Conservation (phyloP, 306 rosid genomes). For the Castanea sativa region DNA sequence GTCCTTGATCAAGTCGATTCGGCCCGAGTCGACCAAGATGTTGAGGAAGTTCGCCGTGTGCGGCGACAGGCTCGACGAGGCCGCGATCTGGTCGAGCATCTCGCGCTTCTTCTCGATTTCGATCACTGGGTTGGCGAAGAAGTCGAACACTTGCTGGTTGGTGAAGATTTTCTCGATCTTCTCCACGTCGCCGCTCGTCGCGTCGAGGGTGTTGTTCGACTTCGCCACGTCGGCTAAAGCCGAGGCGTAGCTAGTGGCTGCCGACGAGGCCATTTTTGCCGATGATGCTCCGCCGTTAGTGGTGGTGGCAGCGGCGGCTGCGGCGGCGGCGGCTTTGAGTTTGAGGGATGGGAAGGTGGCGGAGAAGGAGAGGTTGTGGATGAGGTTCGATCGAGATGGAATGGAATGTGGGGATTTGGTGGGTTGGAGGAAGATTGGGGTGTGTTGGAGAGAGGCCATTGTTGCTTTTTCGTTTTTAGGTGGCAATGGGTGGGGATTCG, state of each 20-base stretch:
- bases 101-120: slow-evolving; percentile 36
- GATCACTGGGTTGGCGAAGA: slow-evolving; percentile 60
- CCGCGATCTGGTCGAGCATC: slow-evolving; percentile 49
- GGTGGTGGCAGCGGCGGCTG: slow-evolving; percentile 3
- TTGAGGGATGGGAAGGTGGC: slow-evolving; percentile 44
- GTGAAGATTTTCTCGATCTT: slow-evolving; percentile 61
- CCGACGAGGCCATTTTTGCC: slow-evolving; percentile 45
- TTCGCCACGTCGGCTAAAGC: slow-evolving; percentile 75
- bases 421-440: slow-evolving; percentile 59
- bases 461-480: neutral
- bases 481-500: slow-evolving; percentile 20
- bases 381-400: slow-evolving; percentile 30
- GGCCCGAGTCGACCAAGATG: slow-evolving; percentile 50
- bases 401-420: slow-evolving; percentile 40
- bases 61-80: slow-evolving; percentile 41
- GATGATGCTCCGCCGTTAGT: slow-evolving; percentile 35
- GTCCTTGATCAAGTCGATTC: slow-evolving; percentile 57
- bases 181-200: slow-evolving; percentile 63
- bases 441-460: slow-evolving; percentile 78
- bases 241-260: slow-evolving; percentile 67
- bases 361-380: slow-evolving; percentile 50
- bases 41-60: slow-evolving; percentile 71
- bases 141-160: slow-evolving; percentile 42
- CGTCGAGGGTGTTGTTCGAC: slow-evolving; percentile 64
- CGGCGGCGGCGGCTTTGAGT: slow-evolving; percentile 12